Percentiles rank a stretch among this genome's conserved stretches.
Conservation (phyloP, 2,329 filamentous ascomycete genomes). For the Lachnellula occidentalis region DNA sequence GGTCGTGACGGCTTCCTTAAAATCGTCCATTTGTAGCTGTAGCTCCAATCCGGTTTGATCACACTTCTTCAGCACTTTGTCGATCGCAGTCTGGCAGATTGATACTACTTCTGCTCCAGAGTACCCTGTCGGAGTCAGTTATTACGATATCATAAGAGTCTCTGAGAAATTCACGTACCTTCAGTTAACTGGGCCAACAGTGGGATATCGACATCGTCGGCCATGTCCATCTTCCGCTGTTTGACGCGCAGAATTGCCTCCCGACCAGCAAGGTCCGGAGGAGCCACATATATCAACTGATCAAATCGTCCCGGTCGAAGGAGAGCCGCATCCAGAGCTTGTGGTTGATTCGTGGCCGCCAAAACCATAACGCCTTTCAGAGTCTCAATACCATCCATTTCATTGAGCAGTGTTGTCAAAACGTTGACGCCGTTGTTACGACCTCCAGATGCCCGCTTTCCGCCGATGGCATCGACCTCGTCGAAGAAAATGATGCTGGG, state of each 20-base stretch:
- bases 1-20: slow-evolving; percentile 38
- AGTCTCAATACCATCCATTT: slow-evolving; percentile 92
- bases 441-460: slow-evolving; percentile 41
- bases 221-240: slow-evolving; percentile 54
- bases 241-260: slow-evolving; percentile 71
- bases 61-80: slow-evolving; percentile 46
- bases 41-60: slow-evolving; percentile 36
- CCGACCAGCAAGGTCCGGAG: slow-evolving; percentile 67
- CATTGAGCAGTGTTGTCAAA: slow-evolving; percentile 81
- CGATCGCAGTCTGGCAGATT: slow-evolving; percentile 47
- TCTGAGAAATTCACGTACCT: slow-evolving; percentile 36
- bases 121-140: slow-evolving; percentile 35
- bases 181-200: slow-evolving; percentile 60
- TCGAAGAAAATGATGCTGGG: slow-evolving; percentile 97
- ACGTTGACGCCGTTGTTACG: slow-evolving; percentile 64
- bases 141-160: too few relatives aligned
- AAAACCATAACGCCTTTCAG: slow-evolving; percentile 80
- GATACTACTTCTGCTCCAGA: slow-evolving; percentile 78
- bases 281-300: slow-evolving; percentile 77
- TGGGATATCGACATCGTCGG: slow-evolving; percentile 58
- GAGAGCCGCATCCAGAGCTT: slow-evolving; percentile 78
- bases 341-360: slow-evolving; percentile 86
- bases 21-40: slow-evolving; percentile 40
- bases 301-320: slow-evolving; percentile 84
- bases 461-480: slow-evolving; percentile 80